Percentiles rank a stretch among this genome's conserved stretches.
These are phyloP conservation scores for Mucor circinelloides DNA, from an alignment of 371 early-diverging fungal genomes.

Conservation along the genomic window DNA sequence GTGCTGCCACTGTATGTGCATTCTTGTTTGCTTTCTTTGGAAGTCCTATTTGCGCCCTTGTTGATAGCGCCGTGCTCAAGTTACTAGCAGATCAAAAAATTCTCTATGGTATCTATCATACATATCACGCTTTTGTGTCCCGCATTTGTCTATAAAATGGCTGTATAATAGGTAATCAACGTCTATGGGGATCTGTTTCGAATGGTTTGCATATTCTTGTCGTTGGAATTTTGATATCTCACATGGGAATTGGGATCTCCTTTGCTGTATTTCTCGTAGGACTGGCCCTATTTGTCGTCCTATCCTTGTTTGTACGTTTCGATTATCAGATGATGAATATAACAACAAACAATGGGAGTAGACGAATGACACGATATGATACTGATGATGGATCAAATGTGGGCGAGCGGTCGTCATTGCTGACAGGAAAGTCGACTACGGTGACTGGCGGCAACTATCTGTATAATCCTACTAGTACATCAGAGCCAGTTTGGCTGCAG, in stretches of 20 bases:
- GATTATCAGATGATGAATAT: constrained; percentile 6
- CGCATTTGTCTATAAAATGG: constrained; percentile 6
- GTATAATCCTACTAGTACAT: constrained; percentile 1
- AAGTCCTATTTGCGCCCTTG: constrained; percentile 31
- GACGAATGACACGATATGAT: not conserved
- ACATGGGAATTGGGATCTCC: constrained; percentile 22
- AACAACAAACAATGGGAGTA: not conserved
- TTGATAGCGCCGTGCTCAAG: constrained; percentile 44
- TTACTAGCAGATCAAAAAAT: constrained; percentile 38
- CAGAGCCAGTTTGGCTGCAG: constrained; percentile 1
- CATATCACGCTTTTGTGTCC: not conserved
- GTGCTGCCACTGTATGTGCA: constrained; percentile 14
- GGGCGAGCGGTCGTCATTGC: not conserved
- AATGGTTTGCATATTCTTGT: constrained; percentile 32
- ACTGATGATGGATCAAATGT: not conserved
- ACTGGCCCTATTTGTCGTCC: constrained; percentile 14
- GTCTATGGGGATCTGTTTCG: constrained; percentile 47
- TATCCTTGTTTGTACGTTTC: constrained; percentile 11
- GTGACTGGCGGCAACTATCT: constrained; percentile 1
- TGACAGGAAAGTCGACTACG: not conserved
- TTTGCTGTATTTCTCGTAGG: constrained; percentile 41
- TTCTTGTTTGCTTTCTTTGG: constrained; percentile 42
- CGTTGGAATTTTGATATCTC: constrained; percentile 35
- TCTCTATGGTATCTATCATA: constrained; percentile 35
- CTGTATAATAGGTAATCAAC: constrained; percentile 33